Evolutionary conservation across 208 protist genomes (phyloP).

Genomic region (Leishmania gerbilli): DNA sequence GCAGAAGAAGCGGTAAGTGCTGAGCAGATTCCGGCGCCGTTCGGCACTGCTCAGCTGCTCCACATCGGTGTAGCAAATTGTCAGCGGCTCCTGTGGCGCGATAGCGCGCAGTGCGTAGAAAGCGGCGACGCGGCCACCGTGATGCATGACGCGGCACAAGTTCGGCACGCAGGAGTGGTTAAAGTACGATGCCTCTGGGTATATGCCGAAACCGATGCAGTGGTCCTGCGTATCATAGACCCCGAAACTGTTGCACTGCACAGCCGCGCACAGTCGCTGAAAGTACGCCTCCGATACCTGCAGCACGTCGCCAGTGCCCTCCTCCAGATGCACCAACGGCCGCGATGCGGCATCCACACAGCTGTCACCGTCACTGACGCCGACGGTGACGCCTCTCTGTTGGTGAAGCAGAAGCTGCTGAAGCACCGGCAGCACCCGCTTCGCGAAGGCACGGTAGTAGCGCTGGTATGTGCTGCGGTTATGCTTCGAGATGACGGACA

Average conservation of each 20-base stretch:
- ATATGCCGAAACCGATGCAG: conserved; percentile 59
- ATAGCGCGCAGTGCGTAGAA: conserved; percentile 77
- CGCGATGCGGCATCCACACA: not conserved
- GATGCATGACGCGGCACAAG: conserved; percentile 66
- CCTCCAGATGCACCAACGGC: not conserved
- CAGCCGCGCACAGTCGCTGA: conserved; percentile 52
- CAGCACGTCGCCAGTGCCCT: not conserved
- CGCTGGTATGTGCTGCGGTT: conserved; percentile 40
- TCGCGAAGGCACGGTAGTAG: conserved; percentile 63
- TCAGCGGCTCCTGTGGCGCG: conserved; percentile 41
- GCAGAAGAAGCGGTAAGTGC: conserved; percentile 73
- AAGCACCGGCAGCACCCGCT: conserved; percentile 46
- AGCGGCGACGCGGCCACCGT: conserved; percentile 37
- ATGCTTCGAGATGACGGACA: conserved; percentile 61
- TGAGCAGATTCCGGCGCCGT: conserved; percentile 53
- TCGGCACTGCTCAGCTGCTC: conserved; percentile 60
- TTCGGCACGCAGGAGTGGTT: conserved; percentile 80
- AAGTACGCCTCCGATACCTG: conserved; percentile 43
- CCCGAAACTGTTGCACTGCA: conserved; percentile 75
- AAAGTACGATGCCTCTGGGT: conserved; percentile 75
- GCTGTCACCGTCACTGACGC: not conserved
- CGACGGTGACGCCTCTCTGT: not conserved
- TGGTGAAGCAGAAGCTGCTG: conserved; percentile 9
- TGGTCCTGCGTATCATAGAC: conserved; percentile 45
- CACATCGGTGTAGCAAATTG: conserved; percentile 80